Evolutionary conservation across 257 asterid genomes (phyloP).

Genomic region (Solanum chaucha): DNA sequence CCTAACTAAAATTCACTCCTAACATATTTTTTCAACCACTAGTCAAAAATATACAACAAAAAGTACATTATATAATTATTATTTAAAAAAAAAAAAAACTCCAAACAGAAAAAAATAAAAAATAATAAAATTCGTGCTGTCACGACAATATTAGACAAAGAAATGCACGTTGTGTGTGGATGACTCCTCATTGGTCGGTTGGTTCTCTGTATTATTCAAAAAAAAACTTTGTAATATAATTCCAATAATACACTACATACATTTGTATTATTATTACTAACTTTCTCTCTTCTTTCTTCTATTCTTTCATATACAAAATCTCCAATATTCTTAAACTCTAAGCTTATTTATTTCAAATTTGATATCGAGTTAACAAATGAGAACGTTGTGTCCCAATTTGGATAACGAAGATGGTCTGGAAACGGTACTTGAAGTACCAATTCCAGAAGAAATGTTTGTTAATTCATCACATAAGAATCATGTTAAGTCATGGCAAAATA

Average conservation of each 20-base stretch:
- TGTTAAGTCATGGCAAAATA: conserved; percentile 2
- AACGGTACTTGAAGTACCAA: conserved; percentile 66
- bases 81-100: background rate
- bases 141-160: conserved; percentile 2
- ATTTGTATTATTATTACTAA: background rate
- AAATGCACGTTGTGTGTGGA: conserved; percentile 1
- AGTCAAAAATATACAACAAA: too few relatives aligned
- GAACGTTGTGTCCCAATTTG: conserved; percentile 52
- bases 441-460: conserved; percentile 50
- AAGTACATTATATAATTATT: too few relatives aligned
- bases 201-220: background rate
- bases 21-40: background rate
- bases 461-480: conserved; percentile 6
- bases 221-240: background rate
- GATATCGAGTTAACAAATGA: conserved; percentile 16
- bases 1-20: background rate
- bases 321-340: background rate
- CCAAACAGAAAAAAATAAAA: background rate
- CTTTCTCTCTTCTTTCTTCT: background rate
- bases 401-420: conserved; percentile 54
- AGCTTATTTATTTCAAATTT: background rate
- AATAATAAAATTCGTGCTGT: background rate
- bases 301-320: background rate
- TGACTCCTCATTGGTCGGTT: background rate
- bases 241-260: background rate